Base-by-base conservation (phyloP, 2,329 filamentous ascomycete species). In the Trichoderma aggressivum region DNA sequence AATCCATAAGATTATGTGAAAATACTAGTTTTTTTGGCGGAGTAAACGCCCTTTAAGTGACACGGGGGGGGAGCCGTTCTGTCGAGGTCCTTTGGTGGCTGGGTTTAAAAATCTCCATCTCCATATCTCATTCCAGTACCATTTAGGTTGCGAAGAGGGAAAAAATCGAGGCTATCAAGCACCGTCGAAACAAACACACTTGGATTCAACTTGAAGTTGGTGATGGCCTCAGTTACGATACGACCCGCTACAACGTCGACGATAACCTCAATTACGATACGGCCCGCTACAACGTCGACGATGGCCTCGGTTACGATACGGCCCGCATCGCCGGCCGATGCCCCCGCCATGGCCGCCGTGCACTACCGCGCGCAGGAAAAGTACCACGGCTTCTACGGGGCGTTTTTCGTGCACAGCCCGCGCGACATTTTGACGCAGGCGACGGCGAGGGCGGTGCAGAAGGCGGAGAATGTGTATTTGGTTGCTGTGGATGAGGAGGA, bases 361-460 rank as follows among this genome's bases (percentile, higher is more conserved):
- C 75, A 76, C 21, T 74, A 75, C 36, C 70, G 71, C 34, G 75
- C 75, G 10, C 68, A 77, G 8, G 64, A 63, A 0, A 47, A 16
- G 11, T 74, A 72, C 43, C 70, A 76, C 62, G 70, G 71, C 2
- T 75, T 77, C 14, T 76, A 76, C 65, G 71, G 50, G 2, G 70
- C 73, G 0, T 76, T 76, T 28, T 74, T 76, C 30, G 61, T 60
- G 3, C 67, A 16, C 21, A 56, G 72, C 18, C 74, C 75, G 7
- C 32, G 55, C 1, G 72, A 76, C 1, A 66, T 74, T 4, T 26
- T 76, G 1, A 63, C 21, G 1, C 7, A 8, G 4, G 56, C 71
- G 12, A 76, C 71, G 14, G 28, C 10, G 0, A 24, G 7, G 7
- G 70, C 64, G n/a, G 2, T 70, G 24, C 3, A 34, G 36, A 30